Conservation (phyloP, 176 grass and related monocot species). For the Dendrocalamus sinicus region DNA sequence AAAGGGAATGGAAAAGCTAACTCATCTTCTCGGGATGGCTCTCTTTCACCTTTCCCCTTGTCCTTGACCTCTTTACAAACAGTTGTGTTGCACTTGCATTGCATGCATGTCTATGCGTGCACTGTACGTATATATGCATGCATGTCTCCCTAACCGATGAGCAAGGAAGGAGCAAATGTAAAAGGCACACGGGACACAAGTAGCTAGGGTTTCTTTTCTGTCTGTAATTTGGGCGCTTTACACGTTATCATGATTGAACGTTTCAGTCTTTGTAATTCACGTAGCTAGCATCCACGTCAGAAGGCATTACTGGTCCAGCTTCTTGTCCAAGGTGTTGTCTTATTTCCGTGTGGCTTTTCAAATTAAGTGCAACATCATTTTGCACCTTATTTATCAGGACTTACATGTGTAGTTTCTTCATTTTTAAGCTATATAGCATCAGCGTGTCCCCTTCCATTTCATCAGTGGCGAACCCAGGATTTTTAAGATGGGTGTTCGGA, state of each 20-base stretch:
- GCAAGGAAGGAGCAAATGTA: background rate
- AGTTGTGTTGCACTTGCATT: background rate
- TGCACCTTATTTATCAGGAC: background rate
- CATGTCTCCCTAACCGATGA: background rate
- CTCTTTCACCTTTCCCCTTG: background rate
- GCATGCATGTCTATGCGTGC: constrained; percentile 11
- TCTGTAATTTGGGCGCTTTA: background rate
- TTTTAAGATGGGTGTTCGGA: no score
- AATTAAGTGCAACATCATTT: background rate
- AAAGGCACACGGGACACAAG: background rate
- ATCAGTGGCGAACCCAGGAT: no score
- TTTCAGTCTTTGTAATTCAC: background rate
- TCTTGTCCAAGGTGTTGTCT: background rate
- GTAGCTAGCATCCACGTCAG: background rate
- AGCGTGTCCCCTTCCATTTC: background rate
- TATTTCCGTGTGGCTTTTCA: background rate
- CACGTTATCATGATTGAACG: background rate
- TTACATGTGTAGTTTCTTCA: background rate
- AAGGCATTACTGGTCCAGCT: background rate
- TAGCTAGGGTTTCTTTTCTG: constrained; percentile 6
- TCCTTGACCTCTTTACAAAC: background rate
- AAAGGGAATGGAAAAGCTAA: background rate
- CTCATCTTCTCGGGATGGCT: background rate
- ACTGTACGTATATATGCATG: background rate
- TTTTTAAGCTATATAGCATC: background rate